These are phyloP conservation scores for Isabelozyma gotoi DNA, from an alignment of 805 yeast species.

Conservation along the genomic window DNA sequence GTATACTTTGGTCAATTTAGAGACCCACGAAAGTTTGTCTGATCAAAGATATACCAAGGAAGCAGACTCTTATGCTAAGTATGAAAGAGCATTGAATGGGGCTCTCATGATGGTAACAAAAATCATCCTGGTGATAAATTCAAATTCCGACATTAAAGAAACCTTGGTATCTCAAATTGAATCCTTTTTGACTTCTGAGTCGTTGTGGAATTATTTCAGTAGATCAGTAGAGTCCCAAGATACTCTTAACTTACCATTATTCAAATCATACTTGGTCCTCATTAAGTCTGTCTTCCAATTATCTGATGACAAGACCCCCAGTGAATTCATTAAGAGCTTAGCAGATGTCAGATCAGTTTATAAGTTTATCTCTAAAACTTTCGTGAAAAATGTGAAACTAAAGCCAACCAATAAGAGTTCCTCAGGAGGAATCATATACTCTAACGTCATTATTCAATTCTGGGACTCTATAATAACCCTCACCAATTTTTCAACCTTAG, in stretches of 20 bases:
- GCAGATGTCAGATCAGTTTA: conserved; percentile 22
- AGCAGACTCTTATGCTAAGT: conserved; percentile 67
- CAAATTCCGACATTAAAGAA: conserved; percentile 9
- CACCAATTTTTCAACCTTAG: conserved; percentile 22
- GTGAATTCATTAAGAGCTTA: conserved; percentile 11
- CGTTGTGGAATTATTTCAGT: conserved; percentile 34
- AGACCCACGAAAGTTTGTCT: conserved; percentile 62
- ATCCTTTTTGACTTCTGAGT: conserved; percentile 23
- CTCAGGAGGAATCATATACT: conserved; percentile 40
- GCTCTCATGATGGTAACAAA: conserved; percentile 49
- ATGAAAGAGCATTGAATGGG: conserved; percentile 53
- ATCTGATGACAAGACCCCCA: conserved; percentile 8
- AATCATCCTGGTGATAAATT: conserved; percentile 19
- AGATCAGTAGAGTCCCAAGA: conserved; percentile 21
- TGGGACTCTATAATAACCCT: conserved; percentile 47
- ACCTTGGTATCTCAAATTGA: conserved; percentile 13
- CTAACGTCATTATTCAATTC: conserved; percentile 48
- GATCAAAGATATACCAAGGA: conserved; percentile 70
- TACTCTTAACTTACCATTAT: conserved; percentile 29
- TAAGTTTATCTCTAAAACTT: conserved; percentile 44
- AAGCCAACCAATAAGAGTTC: conserved; percentile 19
- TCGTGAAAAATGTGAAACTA: conserved; percentile 44
- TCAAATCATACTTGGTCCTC: conserved; percentile 25
- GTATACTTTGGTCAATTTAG: conserved; percentile 51
- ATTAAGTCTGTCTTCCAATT: conserved; percentile 18